Conservation (phyloP, 306 rosid genomes). For the Corylus avellana region DNA sequence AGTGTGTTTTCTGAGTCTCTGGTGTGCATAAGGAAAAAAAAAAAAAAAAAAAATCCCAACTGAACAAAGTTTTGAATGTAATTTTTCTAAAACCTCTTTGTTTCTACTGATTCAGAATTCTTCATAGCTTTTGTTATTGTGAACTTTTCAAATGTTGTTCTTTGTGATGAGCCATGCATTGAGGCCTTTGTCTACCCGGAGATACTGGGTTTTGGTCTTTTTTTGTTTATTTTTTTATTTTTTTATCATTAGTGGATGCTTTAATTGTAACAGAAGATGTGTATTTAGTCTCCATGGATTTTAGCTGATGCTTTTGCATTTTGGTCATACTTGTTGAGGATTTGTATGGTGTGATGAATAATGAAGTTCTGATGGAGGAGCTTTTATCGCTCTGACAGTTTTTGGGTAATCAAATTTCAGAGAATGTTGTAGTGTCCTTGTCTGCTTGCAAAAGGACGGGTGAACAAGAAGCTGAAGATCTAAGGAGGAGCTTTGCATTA, state of each 20-base stretch:
- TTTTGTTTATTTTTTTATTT: too few species aligned
- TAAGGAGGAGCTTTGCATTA: slow-evolving; percentile 1
- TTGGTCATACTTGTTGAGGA: neutral
- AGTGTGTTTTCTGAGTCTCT: neutral
- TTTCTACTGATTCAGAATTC: neutral
- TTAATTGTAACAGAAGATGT: neutral
- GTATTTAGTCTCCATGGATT: neutral
- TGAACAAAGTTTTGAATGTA: neutral
- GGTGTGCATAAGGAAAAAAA: too few species aligned
- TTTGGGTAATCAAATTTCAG: slow-evolving; percentile 5
- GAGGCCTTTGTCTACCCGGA: neutral
- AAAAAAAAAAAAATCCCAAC: too few species aligned
- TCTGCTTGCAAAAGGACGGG: slow-evolving; percentile 16
- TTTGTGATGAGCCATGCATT: neutral
- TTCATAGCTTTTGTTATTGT: neutral
- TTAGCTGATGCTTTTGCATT: neutral
- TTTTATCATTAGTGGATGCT: neutral
- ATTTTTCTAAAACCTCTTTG: neutral
- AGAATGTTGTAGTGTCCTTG: slow-evolving; percentile 19
- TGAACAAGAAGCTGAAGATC: slow-evolving; percentile 18
- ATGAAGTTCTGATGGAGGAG: neutral
- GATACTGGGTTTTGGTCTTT: neutral
- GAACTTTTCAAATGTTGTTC: neutral
- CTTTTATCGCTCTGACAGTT: slow-evolving; percentile 20
- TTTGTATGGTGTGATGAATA: neutral